Percentiles rank a stretch among this genome's conserved stretches.
Evolutionary conservation across 345 rosid species (phyloP).

Genomic region (Pelargonium nanum): DNA sequence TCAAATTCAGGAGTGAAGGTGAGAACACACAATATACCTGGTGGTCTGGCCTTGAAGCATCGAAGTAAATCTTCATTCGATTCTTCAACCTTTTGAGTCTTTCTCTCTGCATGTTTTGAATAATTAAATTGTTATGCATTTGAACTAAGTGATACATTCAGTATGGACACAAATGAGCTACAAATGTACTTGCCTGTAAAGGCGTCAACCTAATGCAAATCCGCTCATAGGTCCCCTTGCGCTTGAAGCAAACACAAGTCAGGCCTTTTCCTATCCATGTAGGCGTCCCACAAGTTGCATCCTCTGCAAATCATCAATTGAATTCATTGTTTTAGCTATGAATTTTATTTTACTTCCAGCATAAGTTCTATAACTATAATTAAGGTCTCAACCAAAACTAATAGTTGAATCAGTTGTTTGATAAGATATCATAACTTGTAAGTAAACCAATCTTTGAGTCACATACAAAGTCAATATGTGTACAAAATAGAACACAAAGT

Average conservation of each 20-base stretch:
- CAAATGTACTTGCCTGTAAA: constrained; percentile 45
- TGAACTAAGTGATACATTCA: background rate
- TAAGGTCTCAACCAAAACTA: background rate
- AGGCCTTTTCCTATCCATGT: constrained; percentile 81
- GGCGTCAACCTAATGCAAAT: constrained; percentile 73
- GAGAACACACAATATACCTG: constrained; percentile 32
- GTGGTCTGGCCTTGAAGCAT: constrained; percentile 64
- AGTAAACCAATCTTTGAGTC: no score
- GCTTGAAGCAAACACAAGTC: constrained; percentile 83
- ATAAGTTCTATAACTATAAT: no score
- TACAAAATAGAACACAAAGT: no score
- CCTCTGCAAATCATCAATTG: constrained; percentile 28
- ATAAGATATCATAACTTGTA: no score
- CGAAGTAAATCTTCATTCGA: constrained; percentile 65
- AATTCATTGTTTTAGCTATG: background rate
- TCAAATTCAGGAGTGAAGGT: background rate
- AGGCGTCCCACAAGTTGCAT: constrained; percentile 47
- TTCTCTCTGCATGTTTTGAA: constrained; percentile 45
- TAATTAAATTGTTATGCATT: background rate
- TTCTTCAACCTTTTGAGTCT: constrained; percentile 57
- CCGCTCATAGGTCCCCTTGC: constrained; percentile 63
- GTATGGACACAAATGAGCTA: no score
- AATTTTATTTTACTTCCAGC: background rate
- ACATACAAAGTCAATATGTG: no score
- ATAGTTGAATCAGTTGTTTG: no score